Evolutionary conservation across 169 alveolate species (phyloP), one percentile per base, ranked within the genome.

Genomic region (Plasmodium vivax): DNA sequence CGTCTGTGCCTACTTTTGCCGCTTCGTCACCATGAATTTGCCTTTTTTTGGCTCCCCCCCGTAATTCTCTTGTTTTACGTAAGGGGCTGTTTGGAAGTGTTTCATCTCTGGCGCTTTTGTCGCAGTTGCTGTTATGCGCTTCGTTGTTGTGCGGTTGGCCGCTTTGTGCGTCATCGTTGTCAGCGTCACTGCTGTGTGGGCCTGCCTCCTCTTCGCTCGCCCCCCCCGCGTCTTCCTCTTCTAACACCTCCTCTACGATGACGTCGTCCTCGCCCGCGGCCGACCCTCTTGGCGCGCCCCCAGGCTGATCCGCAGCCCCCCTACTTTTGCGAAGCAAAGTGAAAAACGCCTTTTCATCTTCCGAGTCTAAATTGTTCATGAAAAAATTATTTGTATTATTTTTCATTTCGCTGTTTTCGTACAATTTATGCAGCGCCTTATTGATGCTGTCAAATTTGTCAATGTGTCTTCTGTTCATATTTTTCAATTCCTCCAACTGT

Each of bases 401-500:
- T 56, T 88, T 32, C 23, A 79, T 38, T 88, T 74, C 91, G 36
- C 32, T 79, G 72, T 80, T 88, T 88, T 88, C 94, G 82, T 88
- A 79, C 51, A 88, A 54, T 51, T 45, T 80, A 77, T 79, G 7
- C 80, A 88, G 82, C 12, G 94, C 94, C 82, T 88, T 88, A 80
- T 88, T 88, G 82, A 88, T 88, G 54, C 94, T 88, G 73, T 45
- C 68, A 88, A 88, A 88, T 80, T 88, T 88, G 54, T 88, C 90
- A 16, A 88, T 80, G 51, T 88, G 88, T 80, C 94, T 88, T 88
- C 72, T 88, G 71, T 88, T 88, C 7, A 88, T 62, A 80, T 88
- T 88, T 88, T 88, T 73, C 74, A 88, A 80, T 74, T 88, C 94
- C 82, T 88, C 94, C 82, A 88, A 80, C 34, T 88, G 91, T 62